Evolutionary conservation across 2,329 filamentous ascomycete species (phyloP).

Genomic region (Torrubiella hemipterigena): DNA sequence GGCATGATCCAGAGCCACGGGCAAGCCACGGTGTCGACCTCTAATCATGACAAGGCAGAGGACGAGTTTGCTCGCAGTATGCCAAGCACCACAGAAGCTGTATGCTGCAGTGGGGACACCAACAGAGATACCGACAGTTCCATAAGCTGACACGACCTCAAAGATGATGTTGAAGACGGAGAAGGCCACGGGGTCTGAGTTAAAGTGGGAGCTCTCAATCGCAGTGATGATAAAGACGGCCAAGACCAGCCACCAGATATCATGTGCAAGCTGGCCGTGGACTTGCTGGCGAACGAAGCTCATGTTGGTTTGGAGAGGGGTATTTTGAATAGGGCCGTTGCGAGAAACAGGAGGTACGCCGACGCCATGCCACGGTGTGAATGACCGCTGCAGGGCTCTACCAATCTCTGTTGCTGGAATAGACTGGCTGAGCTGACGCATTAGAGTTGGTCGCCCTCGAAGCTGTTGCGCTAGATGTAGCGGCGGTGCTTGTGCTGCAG

Average conservation of each 20-base stretch:
- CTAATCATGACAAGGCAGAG: constrained; percentile 45
- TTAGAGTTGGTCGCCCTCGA: not conserved
- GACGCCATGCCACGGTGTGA: not conserved
- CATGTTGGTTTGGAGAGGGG: constrained; percentile 20
- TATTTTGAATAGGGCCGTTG: not conserved
- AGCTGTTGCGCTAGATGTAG: too few species aligned
- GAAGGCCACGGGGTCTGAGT: constrained; percentile 36
- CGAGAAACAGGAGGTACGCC: not conserved
- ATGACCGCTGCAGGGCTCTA: not conserved
- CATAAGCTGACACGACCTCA: constrained; percentile 46
- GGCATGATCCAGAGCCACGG: constrained; percentile 43
- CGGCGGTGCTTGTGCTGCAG: not conserved
- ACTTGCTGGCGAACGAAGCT: constrained; percentile 45
- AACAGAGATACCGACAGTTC: constrained; percentile 48
- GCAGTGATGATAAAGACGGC: constrained; percentile 47
- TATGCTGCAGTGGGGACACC: constrained; percentile 41
- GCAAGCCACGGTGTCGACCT: constrained; percentile 43
- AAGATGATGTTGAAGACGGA: constrained; percentile 50
- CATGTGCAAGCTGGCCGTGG: constrained; percentile 52
- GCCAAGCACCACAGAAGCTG: constrained; percentile 43
- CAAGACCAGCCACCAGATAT: constrained; percentile 54
- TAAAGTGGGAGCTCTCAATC: constrained; percentile 45
- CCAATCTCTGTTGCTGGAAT: not conserved
- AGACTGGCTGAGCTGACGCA: not conserved
- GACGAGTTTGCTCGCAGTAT: constrained; percentile 43